Evolutionary conservation across 2,329 filamentous ascomycete genomes (phyloP).

Genomic region (Aspergillus calidoustus): DNA sequence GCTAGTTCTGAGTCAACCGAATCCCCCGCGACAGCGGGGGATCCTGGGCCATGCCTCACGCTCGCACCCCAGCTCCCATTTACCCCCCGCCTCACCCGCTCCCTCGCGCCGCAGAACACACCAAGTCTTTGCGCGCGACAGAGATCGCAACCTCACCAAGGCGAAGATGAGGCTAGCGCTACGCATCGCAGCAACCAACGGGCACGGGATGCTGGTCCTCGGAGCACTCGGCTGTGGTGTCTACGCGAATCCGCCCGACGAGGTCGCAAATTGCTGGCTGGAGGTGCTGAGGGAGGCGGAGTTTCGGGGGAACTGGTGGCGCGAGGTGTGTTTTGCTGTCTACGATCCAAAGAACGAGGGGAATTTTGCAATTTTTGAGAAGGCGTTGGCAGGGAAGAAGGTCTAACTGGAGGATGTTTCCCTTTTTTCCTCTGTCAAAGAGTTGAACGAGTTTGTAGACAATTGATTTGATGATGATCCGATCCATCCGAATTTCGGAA

Average conservation of each 20-base stretch:
- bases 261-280: neutral
- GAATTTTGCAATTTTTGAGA: neutral
- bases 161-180: neutral
- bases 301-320: neutral
- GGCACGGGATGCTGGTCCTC: neutral
- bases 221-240: neutral
- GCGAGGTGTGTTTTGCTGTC: neutral
- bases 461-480: neutral
- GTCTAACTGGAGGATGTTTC: neutral
- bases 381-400: neutral
- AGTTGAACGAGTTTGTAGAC: neutral
- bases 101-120: neutral
- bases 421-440: neutral
- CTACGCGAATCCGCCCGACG: neutral
- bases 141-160: neutral
- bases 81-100: neutral
- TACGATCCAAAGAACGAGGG: neutral
- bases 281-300: neutral
- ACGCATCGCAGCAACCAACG: neutral
- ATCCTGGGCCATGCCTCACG: neutral
- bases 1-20: neutral
- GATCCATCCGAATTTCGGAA: too few species aligned
- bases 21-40: neutral
- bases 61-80: neutral
- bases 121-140: neutral